These are phyloP conservation scores for Salvia splendens DNA, from an alignment of 257 asterid species.

Conservation along the genomic window DNA sequence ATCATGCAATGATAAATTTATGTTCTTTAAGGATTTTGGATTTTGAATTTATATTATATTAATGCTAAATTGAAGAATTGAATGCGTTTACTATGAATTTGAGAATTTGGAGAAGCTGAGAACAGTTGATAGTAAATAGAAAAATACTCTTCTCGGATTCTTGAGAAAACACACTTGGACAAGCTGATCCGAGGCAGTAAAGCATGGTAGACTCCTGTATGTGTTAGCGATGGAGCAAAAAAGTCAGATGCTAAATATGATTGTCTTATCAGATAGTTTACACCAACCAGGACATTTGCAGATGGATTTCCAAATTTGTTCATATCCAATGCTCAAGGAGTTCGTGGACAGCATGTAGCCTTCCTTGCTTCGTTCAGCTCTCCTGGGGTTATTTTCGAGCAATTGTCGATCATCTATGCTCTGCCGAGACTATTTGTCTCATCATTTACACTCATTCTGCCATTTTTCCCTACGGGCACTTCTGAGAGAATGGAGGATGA, in stretches of 20 bases:
- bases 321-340: constrained; percentile 94
- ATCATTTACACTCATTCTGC: constrained; percentile 95
- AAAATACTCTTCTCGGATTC: not conserved
- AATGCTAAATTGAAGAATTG: not conserved
- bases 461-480: constrained; percentile 98
- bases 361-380: constrained; percentile 98
- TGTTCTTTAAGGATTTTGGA: not conserved
- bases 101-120: not conserved
- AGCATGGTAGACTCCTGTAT: constrained; percentile 1
- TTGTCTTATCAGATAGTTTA: constrained; percentile 27
- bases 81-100: not conserved
- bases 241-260: constrained; percentile 17
- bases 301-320: constrained; percentile 98
- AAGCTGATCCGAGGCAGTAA: not conserved
- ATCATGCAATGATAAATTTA: not conserved
- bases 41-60: not conserved
- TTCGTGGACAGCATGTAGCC: constrained; percentile 94
- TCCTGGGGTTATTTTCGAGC: constrained; percentile 98
- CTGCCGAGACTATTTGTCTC: constrained; percentile 89
- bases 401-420: constrained; percentile 80
- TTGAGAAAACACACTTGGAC: not conserved
- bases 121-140: not conserved
- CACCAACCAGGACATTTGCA: constrained; percentile 75
- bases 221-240: constrained; percentile 3
- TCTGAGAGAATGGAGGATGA: constrained; percentile 99